Evolutionary conservation across 1,284 basidiomycete species (phyloP), one percentile per base, ranked within the genome.

Genomic region (Heterobasidion occidentale): DNA sequence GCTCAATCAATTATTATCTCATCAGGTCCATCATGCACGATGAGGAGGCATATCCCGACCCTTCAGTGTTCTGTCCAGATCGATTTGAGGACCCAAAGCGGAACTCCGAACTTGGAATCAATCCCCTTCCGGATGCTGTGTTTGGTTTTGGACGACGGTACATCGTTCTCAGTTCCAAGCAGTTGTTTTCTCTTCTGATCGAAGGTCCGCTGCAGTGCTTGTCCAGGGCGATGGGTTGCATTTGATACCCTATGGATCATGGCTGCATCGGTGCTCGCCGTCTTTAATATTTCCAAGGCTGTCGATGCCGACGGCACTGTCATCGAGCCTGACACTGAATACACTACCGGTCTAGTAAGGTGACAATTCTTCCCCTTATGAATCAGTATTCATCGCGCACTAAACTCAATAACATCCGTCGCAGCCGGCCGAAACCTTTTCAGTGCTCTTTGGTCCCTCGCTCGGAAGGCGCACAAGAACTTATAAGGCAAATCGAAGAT

Each of bases 181-280:
- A 19, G 19, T 19, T 2, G 19, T 19, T 19, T 19, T 19, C 19
- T 19, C 19, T 19, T 19, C 19, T 12, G 19, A 19, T 19, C 19
- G 19, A 19, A 19, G 19, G 19, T 19, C 19, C 19, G 19, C 19
- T 19, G 9, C 47, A 78, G 75, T 35, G 60, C 72, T 51, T 81
- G 79, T 60, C 77, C 79, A 1, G 80, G 79, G 6, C 64, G 70
- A 53, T 71, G 71, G 66, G 67, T 80, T 11, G 54, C 54, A 54
- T 71, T 74, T 57, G 76, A 79, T 60, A 70, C 74, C 15, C 59
- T 81, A 17, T 81, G 75, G 74, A 75, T 80, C 50, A 65, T 72
- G 14, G 66, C 79, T 33, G 77, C 75, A 45, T 74, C 74, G 2
- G 69, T 77, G 36, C 60, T 81, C 36, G 64, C 74, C 7, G 71